Evolutionary conservation across 2,329 filamentous ascomycete genomes (phyloP).

Genomic region (Lanzia echinophila): DNA sequence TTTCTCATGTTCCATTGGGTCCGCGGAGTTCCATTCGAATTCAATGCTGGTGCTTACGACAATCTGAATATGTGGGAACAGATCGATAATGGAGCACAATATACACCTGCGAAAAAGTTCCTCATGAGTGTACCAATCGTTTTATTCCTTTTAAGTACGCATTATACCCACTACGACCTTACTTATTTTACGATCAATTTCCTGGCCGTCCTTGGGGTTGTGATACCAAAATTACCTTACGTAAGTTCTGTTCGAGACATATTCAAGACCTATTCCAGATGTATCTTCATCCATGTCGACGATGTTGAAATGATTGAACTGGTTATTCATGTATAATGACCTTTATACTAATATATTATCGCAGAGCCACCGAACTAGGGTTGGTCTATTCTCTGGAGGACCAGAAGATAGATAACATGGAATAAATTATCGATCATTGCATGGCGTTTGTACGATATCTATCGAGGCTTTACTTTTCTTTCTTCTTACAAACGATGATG

Average conservation of each 20-base stretch:
- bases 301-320: too few relatives aligned
- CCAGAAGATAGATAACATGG: slow-evolving; percentile 49
- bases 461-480: slow-evolving; percentile 17
- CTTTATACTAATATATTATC: slow-evolving; percentile 20
- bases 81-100: slow-evolving; percentile 98
- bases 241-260: slow-evolving; percentile 54
- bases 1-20: slow-evolving; percentile 99
- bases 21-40: slow-evolving; percentile 95
- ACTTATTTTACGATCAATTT: slow-evolving; percentile 98
- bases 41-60: slow-evolving; percentile 97
- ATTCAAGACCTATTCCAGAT: background rate
- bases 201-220: slow-evolving; percentile 81
- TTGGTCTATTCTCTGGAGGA: slow-evolving; percentile 64
- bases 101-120: slow-evolving; percentile 98
- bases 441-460: slow-evolving; percentile 29
- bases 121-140: slow-evolving; percentile 89
- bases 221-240: slow-evolving; percentile 93
- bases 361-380: slow-evolving; percentile 71
- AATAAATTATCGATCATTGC: slow-evolving; percentile 12
- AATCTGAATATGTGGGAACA: slow-evolving; percentile 99
- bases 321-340: background rate
- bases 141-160: slow-evolving; percentile 92
- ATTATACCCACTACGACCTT: slow-evolving; percentile 97
- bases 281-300: too few relatives aligned
- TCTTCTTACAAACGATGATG: slow-evolving; percentile 20